These are phyloP conservation scores for Wickerhamiella parazyma DNA, from an alignment of 805 yeast genomes.

Conservation along the genomic window DNA sequence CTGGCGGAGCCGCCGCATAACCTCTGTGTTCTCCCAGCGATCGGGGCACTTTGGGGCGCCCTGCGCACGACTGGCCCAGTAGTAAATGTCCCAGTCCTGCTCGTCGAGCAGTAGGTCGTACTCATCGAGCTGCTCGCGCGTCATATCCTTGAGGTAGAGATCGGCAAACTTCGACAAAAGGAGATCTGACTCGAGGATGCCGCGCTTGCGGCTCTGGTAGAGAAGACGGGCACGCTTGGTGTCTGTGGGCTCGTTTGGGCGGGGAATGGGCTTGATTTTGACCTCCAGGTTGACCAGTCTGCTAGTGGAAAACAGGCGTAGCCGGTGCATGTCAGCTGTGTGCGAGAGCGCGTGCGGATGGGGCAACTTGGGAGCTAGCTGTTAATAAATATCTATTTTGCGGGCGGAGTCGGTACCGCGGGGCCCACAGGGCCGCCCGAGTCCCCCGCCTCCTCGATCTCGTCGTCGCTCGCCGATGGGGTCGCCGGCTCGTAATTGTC, in stretches of 20 bases:
- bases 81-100: conserved; percentile 97
- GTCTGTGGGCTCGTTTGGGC: conserved; percentile 59
- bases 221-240: conserved; percentile 73
- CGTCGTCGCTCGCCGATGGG: conserved; percentile 1
- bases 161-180: conserved; percentile 77
- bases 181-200: conserved; percentile 86
- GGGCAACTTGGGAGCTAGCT: not conserved
- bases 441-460: not conserved
- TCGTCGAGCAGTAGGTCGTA: conserved; percentile 75
- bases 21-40: conserved; percentile 57
- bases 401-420: too few relatives aligned
- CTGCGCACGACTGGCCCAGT: conserved; percentile 82
- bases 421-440: not conserved
- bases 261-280: conserved; percentile 63
- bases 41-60: conserved; percentile 74
- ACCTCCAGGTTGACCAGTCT: conserved; percentile 1
- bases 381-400: not conserved
- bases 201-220: conserved; percentile 89
- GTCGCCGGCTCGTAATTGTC: conserved; percentile 14
- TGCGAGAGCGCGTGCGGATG: too few relatives aligned
- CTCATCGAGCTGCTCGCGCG: conserved; percentile 58
- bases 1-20: conserved; percentile 54
- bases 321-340: too few relatives aligned
- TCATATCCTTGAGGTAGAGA: conserved; percentile 46
- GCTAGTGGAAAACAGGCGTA: not conserved